Evolutionary conservation across 306 rosid species (phyloP), one percentile per base, ranked within the genome.

Genomic region (Styphnolobium japonicum): DNA sequence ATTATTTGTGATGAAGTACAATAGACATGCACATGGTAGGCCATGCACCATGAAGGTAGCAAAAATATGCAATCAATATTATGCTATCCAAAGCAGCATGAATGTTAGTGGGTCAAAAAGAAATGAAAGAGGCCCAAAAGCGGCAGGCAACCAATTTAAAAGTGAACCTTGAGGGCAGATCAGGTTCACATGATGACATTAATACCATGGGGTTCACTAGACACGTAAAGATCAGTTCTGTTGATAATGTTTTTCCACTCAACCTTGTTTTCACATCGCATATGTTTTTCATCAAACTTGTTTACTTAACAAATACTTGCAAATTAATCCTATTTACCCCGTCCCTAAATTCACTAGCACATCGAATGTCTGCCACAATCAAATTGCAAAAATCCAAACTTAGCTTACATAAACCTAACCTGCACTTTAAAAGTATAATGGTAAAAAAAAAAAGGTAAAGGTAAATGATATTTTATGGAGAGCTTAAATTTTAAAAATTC

Each of bases 21-120:
- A 76, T 65, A 73, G 64, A 60, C 49, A 76, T 11, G 37, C 93
- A 87, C 82, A 78, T 86, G 91, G 88, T 72, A 71, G 86, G 75
- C 55, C 31, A 76, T 53, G 81, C 18, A 61, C 57, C 2, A 65
- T 63, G 71, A 75, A 56, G 51, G 42, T 70, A 51, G 33, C 61
- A 64, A 72, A 65, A 53, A 55, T 27, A 73, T 49, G n/a, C 9
- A 57, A 63, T 7, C 64, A 40, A 52, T 12, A 72, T 72, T 29
- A 21, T 53, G 25, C 27, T 34, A 40, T 6, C 21, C 64, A 60
- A 45, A 71, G 62, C 67, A 71, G 63, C 80, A 61, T 67, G 9
- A 73, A 61, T 52, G 22, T 55, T 33, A 52, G 12, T 45, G 23
- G 62, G 39, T 61, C 77, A 37, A 60, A 23, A 51, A n/a, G 39